These are phyloP conservation scores for Trichoderma virens DNA, from an alignment of 495 filamentous ascomycete genomes.

Conservation along the genomic window DNA sequence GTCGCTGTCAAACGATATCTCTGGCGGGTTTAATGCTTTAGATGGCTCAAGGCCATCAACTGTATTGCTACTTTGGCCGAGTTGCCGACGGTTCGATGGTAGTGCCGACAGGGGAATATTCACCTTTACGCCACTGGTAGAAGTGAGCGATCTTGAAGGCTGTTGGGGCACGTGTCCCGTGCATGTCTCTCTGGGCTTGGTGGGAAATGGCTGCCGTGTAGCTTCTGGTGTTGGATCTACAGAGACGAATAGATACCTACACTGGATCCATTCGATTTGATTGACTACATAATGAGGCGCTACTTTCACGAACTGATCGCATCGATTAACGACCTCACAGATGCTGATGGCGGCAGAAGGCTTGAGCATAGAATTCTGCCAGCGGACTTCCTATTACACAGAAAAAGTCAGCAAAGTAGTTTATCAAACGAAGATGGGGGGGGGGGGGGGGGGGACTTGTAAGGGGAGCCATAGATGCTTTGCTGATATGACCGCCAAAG, in stretches of 20 bases:
- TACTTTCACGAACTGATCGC: conserved; percentile 48
- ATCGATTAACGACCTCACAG: conserved; percentile 81
- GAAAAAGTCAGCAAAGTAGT: neutral
- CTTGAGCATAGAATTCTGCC: conserved; percentile 59
- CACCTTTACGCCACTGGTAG: neutral
- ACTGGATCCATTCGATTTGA: conserved; percentile 83
- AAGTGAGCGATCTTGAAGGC: conserved; percentile 11
- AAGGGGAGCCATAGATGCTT: no score
- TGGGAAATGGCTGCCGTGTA: neutral
- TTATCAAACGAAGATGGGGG: neutral
- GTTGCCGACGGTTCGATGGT: conserved; percentile 6
- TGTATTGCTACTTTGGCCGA: neutral
- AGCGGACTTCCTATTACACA: conserved; percentile 22
- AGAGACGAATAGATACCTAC: conserved; percentile 75
- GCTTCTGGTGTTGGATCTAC: neutral
- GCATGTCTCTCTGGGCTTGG: conserved; percentile 16
- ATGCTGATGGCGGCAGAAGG: conserved; percentile 59
- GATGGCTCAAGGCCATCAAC: neutral
- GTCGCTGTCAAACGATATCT: neutral
- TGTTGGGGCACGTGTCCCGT: conserved; percentile 17
- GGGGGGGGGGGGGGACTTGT: neutral
- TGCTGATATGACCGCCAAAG: no score
- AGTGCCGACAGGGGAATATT: conserved; percentile 25
- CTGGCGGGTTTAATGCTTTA: neutral
- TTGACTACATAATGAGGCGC: conserved; percentile 63